A percentile compares a stretch with the other conserved stretches of the same genome.
Conservation (phyloP, 2,329 filamentous ascomycete genomes). For the Dothideomycetes sp. region DNA sequence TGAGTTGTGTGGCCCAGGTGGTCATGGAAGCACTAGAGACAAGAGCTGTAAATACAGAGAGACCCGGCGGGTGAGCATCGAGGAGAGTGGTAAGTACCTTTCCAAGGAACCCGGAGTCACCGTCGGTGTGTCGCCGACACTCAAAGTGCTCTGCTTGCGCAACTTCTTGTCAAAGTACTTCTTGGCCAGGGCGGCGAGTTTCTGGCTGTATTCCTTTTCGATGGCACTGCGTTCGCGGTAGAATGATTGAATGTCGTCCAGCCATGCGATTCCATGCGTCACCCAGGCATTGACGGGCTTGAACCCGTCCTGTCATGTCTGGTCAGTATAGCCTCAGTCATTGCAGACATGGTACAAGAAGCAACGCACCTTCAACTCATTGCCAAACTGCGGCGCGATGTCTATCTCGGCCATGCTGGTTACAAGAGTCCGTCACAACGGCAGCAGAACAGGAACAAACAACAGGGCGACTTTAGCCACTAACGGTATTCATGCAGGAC, state of each 20-base stretch:
- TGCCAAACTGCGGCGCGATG: conserved; percentile 76
- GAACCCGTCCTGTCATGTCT: conserved; percentile 69
- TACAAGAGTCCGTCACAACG: too few relatives aligned
- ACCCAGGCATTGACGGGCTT: conserved; percentile 89
- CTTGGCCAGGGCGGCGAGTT: conserved; percentile 77
- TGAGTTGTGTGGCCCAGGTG: conserved; percentile 92
- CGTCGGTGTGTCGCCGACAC: conserved; percentile 84
- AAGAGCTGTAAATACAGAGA: not conserved
- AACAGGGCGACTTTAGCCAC: too few relatives aligned
- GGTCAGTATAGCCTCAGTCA: conserved; percentile 13
- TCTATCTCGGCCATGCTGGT: conserved; percentile 77
- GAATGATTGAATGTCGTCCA: conserved; percentile 94
- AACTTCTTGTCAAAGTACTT: conserved; percentile 98
- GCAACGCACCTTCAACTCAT: conserved; percentile 73
- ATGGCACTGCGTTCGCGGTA: conserved; percentile 90
- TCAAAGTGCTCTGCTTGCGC: conserved; percentile 75
- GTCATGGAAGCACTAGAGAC: conserved; percentile 75
- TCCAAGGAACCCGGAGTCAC: conserved; percentile 95
- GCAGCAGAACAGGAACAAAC: too few relatives aligned
- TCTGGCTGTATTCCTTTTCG: conserved; percentile 93
- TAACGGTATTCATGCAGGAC: too few relatives aligned
- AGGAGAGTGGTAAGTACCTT: conserved; percentile 44
- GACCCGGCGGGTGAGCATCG: not conserved
- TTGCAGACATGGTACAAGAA: not conserved
- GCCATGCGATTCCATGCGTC: conserved; percentile 77